A percentile compares a stretch with the other conserved stretches of the same genome.
phyloP scores from a whole-genome alignment of 2,329 filamentous ascomycete genomes.

The Cercospora sp. region DNA sequence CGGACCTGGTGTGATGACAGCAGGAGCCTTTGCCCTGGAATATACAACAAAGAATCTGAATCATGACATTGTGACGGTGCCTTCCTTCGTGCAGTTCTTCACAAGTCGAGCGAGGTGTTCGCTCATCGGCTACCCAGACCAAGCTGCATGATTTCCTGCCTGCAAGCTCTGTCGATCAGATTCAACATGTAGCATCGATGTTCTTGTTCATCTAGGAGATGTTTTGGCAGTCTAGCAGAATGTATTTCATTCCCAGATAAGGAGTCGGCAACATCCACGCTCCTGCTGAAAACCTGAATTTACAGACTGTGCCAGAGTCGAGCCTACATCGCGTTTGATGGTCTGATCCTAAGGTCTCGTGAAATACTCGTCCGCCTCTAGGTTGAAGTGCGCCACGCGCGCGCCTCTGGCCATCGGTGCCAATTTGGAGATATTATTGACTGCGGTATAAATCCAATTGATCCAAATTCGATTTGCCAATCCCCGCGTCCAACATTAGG shows the following conservation, averaged over 20 bases:
- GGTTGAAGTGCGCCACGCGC: background rate
- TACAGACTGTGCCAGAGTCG: background rate
- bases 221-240: background rate
- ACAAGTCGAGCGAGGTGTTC: background rate
- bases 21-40: conserved; percentile 1
- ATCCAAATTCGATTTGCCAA: background rate
- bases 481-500: background rate
- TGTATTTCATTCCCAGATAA: background rate
- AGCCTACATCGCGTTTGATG: background rate
- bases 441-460: background rate
- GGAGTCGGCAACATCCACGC: background rate
- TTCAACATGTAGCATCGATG: background rate
- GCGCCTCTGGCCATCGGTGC: background rate
- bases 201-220: background rate
- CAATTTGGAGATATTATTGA: background rate
- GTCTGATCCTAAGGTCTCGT: background rate
- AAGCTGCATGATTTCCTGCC: background rate
- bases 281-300: background rate
- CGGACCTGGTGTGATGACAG: background rate
- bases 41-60: background rate
- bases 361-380: background rate
- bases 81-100: conserved; percentile 1
- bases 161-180: background rate
- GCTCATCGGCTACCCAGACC: background rate
- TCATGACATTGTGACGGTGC: background rate